These are phyloP conservation scores for Colletotrichum sojae DNA, from an alignment of 2,329 filamentous ascomycete species.

Conservation along the genomic window DNA sequence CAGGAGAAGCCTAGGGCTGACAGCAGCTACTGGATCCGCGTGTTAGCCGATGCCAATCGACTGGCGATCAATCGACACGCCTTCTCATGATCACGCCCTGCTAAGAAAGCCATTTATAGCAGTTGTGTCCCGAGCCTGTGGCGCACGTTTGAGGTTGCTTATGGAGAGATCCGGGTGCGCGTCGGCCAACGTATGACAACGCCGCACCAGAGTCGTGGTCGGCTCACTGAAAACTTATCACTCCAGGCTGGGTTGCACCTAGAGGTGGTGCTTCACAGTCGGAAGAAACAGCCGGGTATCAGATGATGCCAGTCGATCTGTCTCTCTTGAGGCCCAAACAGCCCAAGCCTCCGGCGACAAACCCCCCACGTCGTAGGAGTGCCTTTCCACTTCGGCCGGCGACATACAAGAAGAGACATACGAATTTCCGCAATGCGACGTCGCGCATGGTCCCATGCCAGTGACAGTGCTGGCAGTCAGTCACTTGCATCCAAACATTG, in stretches of 20 bases:
- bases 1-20: conserved; percentile 36
- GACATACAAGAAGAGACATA: not conserved
- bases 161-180: not conserved
- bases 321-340: not conserved
- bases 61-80: conserved; percentile 31
- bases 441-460: not conserved
- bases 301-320: not conserved
- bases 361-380: not conserved
- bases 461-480: not conserved
- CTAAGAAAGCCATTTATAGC: conserved; percentile 12
- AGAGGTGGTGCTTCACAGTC: too few relatives aligned
- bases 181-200: not conserved
- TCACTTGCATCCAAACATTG: not conserved
- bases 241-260: not conserved
- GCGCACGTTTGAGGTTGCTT: not conserved
- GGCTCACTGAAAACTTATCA: not conserved
- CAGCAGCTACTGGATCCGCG: conserved; percentile 10
- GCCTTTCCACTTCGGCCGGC: too few relatives aligned
- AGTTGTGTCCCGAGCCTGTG: conserved; percentile 13
- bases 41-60: conserved; percentile 27
- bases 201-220: not conserved
- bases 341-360: not conserved
- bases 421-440: not conserved
- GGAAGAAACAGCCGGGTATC: too few relatives aligned
- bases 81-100: conserved; percentile 2